Percentiles rank a stretch among this genome's conserved stretches.
phyloP scores from a whole-genome alignment of 352 stramenopile species.

The Lagenidium giganteum region DNA sequence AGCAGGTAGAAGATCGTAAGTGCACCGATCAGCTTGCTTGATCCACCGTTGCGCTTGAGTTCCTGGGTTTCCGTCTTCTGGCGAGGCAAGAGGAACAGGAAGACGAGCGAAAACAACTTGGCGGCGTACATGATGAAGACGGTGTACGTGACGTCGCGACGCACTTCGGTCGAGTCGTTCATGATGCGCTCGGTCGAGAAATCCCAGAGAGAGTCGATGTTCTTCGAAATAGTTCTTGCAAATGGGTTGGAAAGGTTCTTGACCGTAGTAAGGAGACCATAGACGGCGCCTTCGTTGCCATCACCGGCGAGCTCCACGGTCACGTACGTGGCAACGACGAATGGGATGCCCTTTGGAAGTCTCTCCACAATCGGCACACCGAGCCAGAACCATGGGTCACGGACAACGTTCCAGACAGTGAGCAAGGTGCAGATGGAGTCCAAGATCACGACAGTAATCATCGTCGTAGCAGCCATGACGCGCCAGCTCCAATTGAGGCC shows the following conservation, averaged over 20 bases:
- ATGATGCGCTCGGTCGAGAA: slow-evolving; percentile 9
- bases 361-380: slow-evolving; percentile 12
- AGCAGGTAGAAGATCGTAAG: slow-evolving; percentile 9
- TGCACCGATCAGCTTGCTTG: slow-evolving; percentile 5
- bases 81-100: slow-evolving; percentile 12
- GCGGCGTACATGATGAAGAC: slow-evolving; percentile 15
- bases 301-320: slow-evolving; percentile 18
- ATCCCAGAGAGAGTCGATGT: slow-evolving; percentile 4
- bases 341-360: slow-evolving; percentile 15
- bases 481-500: slow-evolving; percentile 20
- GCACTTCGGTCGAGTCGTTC: slow-evolving; percentile 9
- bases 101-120: slow-evolving; percentile 14
- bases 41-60: slow-evolving; percentile 11
- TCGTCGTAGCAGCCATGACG: slow-evolving; percentile 3
- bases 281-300: slow-evolving; percentile 26
- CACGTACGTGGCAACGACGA: slow-evolving; percentile 19
- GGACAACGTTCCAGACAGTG: slow-evolving; percentile 13
- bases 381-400: slow-evolving; percentile 22
- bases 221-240: slow-evolving; percentile 15
- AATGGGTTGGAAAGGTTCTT: slow-evolving; percentile 17
- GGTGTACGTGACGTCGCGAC: slow-evolving; percentile 15
- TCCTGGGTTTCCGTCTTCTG: slow-evolving; percentile 18
- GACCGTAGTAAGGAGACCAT: slow-evolving; percentile 23
- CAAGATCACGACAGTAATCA: slow-evolving; percentile 5
- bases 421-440: slow-evolving; percentile 11